A percentile compares a stretch with the other conserved stretches of the same genome.
Conservation (phyloP, 768 basidiomycete genomes). For the Gyrodon lividus region DNA sequence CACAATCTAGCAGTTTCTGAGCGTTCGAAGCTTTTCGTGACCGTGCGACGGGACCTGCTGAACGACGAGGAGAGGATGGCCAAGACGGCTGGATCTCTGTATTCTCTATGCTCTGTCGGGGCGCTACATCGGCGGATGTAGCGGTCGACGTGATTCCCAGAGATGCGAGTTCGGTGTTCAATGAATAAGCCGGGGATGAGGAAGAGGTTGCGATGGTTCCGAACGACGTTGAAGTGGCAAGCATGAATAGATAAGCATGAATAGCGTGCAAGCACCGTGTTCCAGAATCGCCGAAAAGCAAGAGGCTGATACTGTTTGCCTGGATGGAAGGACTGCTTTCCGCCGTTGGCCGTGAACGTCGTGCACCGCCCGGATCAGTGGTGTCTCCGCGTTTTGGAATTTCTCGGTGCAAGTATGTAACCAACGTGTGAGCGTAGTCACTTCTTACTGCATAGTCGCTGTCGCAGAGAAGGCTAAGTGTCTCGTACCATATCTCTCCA, state of each 20-base stretch:
- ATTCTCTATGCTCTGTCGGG: constrained; percentile 19
- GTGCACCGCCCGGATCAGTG: constrained; percentile 45
- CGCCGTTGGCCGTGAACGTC: constrained; percentile 44
- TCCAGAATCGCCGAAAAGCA: constrained; percentile 58
- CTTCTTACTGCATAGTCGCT: constrained; percentile 71
- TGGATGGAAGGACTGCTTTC: constrained; percentile 50
- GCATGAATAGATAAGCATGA: constrained; percentile 77
- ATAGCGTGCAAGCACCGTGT: constrained; percentile 76
- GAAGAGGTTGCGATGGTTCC: constrained; percentile 43
- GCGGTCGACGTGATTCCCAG: constrained; percentile 31
- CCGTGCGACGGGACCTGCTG: constrained; percentile 48
- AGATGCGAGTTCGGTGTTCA: constrained; percentile 29
- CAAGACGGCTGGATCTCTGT: constrained; percentile 29
- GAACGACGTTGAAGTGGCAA: constrained; percentile 70
- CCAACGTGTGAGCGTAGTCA: constrained; percentile 72
- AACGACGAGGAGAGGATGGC: constrained; percentile 44
- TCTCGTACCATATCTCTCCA: constrained; percentile 90
- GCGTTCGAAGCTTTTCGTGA: constrained; percentile 58
- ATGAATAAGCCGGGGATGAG: constrained; percentile 41
- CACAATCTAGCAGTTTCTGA: constrained; percentile 49
- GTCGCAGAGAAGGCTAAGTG: constrained; percentile 81
- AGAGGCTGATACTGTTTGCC: constrained; percentile 42
- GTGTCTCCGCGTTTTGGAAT: constrained; percentile 61
- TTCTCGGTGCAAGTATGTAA: constrained; percentile 76
- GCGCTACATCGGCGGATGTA: constrained; percentile 31